Evolutionary conservation across 805 yeast genomes (phyloP), one percentile per base, ranked within the genome.

Genomic region (Cyberlindnera euphorbiiphila): DNA sequence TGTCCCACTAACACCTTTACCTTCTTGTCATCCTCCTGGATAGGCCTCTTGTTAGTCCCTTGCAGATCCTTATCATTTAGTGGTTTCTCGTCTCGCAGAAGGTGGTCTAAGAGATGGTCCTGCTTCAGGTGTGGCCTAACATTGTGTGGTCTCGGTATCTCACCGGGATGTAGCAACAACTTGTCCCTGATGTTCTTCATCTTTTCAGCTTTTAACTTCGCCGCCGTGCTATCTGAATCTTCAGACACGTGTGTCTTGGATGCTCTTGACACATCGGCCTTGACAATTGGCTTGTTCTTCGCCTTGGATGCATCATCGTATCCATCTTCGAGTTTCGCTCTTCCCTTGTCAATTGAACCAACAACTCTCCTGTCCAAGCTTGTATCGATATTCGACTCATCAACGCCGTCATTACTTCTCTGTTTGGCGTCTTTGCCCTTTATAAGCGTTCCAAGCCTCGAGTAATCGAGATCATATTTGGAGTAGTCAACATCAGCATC

Each of bases 311-410:
- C n/a, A n/a, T 21, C 22, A 15, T 27, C 19, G 17, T 27, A 10
- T 27, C 29, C 11, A 11, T 21, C 24, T 21, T 21, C 24, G 11
- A 21, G 24, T 7, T 22, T 23, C 17, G 10, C 23, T 13, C 29
- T 16, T 7, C 36, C 43, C 25, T 26, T 42, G 13, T 18, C 28
- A 13, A 46, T 49, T 5, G 47, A 29, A 9, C 44, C 47, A 4
- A 46, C 40, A 21, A 49, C 53, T 31, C 35, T 46, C 10, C 43
- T 26, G 27, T 49, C 53, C 25, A 49, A 32, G 2, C 36, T 32
- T 4, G 36, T 30, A n/a, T 48, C 50, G 25, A 46, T 46, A 5
- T 24, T 23, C 27, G 34, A 31, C n/a, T 42, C 45, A 23, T 42
- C 35, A 17, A 28, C 33, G 5, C 37, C 45, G 17, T 30, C 20